Conservation (phyloP, 352 stramenopile genomes). For the Globisporangium polare region DNA sequence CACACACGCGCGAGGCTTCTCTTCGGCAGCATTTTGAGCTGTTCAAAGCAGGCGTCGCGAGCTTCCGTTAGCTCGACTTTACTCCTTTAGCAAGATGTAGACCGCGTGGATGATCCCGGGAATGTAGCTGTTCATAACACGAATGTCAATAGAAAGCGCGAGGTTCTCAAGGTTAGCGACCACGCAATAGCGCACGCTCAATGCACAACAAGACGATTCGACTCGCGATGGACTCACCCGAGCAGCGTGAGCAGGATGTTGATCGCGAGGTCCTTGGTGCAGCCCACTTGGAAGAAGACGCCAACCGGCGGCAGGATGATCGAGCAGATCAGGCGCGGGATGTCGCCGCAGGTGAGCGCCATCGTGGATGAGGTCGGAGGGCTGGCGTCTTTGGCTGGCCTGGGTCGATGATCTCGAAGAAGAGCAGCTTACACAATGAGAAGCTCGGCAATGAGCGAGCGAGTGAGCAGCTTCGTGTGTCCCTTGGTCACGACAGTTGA, state of each 20-base stretch:
- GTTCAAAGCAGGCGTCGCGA: no score
- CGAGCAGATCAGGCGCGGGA: slow-evolving; percentile 60
- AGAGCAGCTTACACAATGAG: neutral
- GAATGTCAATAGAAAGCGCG: no score
- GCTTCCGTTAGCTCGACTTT: slow-evolving; percentile 13
- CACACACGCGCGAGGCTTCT: no score
- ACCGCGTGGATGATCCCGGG: slow-evolving; percentile 71
- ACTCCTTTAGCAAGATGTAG: slow-evolving; percentile 75
- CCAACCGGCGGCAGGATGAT: slow-evolving; percentile 46
- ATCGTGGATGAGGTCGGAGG: slow-evolving; percentile 18
- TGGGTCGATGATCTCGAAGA: no score
- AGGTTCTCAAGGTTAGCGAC: no score
- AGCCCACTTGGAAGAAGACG: slow-evolving; percentile 36
- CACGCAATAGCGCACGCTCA: no score
- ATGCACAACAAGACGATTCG: no score
- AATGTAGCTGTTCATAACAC: slow-evolving; percentile 35
- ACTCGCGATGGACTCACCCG: slow-evolving; percentile 22
- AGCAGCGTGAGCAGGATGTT: slow-evolving; percentile 63
- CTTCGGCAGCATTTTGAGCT: no score
- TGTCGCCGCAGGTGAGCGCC: slow-evolving; percentile 60
- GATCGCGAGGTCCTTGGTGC: slow-evolving; percentile 42
- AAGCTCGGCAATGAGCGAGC: neutral
- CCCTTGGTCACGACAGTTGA: neutral
- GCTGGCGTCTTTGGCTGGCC: neutral
- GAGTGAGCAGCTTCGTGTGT: neutral